phyloP scores from a whole-genome alignment of 169 alveolate genomes.

The Plasmodium gonderi region DNA sequence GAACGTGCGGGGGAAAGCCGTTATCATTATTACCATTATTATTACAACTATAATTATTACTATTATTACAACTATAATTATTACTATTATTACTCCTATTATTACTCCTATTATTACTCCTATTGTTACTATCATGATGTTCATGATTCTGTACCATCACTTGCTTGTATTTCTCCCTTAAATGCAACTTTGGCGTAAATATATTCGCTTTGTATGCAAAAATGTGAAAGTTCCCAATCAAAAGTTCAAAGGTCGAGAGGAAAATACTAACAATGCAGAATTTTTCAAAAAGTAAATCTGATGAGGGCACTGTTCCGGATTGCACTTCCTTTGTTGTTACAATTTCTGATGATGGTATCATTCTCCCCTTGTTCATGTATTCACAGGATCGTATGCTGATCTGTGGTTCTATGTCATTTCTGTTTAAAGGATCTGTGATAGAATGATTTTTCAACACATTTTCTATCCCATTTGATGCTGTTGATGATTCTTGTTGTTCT shows the following conservation, averaged over 20 bases:
- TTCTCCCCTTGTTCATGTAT: constrained; percentile 12
- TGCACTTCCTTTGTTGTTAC: background rate
- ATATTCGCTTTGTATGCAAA: constrained; percentile 63
- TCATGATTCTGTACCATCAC: background rate
- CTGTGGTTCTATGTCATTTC: background rate
- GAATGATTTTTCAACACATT: background rate
- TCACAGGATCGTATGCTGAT: constrained; percentile 53
- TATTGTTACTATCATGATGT: background rate
- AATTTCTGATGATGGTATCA: background rate
- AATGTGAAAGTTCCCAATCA: constrained; percentile 40
- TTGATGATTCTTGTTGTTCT: background rate
- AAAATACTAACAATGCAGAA: constrained; percentile 36
- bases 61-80: too few relatives aligned
- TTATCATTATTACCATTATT: too few relatives aligned
- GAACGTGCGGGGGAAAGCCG: too few relatives aligned
- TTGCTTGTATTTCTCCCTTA: background rate
- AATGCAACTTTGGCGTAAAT: constrained; percentile 23
- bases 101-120: background rate
- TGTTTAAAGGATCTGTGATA: background rate
- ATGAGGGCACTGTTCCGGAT: background rate
- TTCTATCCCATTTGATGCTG: background rate
- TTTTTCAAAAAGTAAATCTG: constrained; percentile 14
- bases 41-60: too few relatives aligned
- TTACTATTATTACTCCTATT: background rate
- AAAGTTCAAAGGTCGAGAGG: constrained; percentile 28